Conservation (phyloP, 2,329 filamentous ascomycete species). For the Sarocladium kiliense region DNA sequence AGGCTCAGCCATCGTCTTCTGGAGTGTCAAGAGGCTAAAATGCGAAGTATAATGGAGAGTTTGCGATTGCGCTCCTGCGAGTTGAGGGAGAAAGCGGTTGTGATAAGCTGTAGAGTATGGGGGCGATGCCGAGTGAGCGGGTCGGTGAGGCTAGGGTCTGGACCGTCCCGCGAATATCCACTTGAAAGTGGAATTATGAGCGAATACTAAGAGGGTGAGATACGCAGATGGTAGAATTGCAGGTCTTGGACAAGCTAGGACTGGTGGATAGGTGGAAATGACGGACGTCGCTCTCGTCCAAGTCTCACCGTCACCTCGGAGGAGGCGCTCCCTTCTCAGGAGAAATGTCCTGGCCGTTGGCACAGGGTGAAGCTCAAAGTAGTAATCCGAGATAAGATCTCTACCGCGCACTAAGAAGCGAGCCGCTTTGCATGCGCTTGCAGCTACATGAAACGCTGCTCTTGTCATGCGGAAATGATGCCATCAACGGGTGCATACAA, state of each 20-base stretch:
- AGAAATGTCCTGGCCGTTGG: not conserved
- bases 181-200: not conserved
- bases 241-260: too few relatives aligned
- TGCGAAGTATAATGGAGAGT: not conserved
- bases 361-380: not conserved
- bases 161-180: conserved; percentile 3
- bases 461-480: not conserved
- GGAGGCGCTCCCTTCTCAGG: not conserved
- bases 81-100: not conserved
- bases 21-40: not conserved
- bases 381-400: not conserved
- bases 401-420: not conserved
- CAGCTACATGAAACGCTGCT: too few relatives aligned
- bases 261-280: not conserved
- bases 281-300: not conserved
- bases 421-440: not conserved
- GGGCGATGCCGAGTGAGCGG: conserved; percentile 1
- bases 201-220: too few relatives aligned
- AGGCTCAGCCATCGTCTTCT: conserved; percentile 38
- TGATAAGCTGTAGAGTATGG: not conserved
- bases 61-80: not conserved
- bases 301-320: too few relatives aligned
- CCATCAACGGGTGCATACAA: not conserved
- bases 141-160: conserved; percentile 6
- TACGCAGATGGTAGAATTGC: too few relatives aligned